Evolutionary conservation across 371 early-diverging fungal genomes (phyloP).

Genomic region (Mortierella sp.): DNA sequence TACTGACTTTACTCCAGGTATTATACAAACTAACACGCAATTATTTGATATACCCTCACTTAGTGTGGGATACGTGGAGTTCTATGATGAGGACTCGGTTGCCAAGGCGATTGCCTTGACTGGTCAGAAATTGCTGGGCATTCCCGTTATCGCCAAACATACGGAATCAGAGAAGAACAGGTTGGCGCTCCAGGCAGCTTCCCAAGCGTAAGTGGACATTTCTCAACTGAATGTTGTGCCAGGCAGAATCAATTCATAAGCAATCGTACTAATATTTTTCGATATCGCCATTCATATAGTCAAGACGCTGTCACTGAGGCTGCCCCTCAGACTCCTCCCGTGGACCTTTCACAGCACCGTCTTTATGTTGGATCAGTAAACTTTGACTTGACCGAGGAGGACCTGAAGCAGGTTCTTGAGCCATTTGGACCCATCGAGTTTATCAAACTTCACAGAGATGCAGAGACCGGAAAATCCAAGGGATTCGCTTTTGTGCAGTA

Average conservation of each 20-base stretch:
- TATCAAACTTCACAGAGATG: conserved; percentile 84
- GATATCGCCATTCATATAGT: background rate
- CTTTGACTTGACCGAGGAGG: conserved; percentile 86
- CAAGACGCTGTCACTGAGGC: conserved; percentile 52
- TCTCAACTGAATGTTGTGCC: background rate
- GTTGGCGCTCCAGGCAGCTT: conserved; percentile 69
- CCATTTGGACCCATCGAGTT: conserved; percentile 91
- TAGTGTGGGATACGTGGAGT: conserved; percentile 93
- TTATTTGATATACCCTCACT: background rate
- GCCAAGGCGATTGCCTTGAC: conserved; percentile 87
- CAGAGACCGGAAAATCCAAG: conserved; percentile 85
- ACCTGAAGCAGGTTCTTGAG: conserved; percentile 88
- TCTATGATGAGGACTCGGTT: conserved; percentile 90
- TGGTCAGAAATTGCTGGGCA: conserved; percentile 93
- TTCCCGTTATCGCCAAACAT: conserved; percentile 93
- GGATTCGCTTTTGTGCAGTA: conserved; percentile 94
- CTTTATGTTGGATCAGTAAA: conserved; percentile 89
- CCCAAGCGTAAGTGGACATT: conserved; percentile 64
- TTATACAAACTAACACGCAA: background rate
- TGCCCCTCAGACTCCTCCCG: conserved; percentile 19
- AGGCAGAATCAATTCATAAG: background rate
- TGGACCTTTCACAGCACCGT: conserved; percentile 69
- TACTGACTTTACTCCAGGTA: background rate
- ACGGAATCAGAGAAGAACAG: conserved; percentile 97
- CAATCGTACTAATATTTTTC: background rate